Evolutionary conservation across 2,329 filamentous ascomycete species (phyloP).

Genomic region (Ascochyta lentis): DNA sequence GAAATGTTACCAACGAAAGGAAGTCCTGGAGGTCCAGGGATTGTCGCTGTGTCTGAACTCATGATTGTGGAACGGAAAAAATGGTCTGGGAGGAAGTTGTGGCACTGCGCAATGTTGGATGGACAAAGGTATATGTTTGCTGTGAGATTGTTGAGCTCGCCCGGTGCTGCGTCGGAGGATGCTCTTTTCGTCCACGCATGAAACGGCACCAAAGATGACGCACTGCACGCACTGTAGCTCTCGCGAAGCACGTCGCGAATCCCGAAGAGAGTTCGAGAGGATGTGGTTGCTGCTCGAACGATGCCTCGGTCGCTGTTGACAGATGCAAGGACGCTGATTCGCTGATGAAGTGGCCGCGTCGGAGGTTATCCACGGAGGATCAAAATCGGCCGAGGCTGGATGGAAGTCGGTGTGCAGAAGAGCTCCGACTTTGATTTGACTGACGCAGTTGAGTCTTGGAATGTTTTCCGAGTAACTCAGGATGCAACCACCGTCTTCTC

Average conservation of each 20-base stretch:
- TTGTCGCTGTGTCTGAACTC: conserved; percentile 48
- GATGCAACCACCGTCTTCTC: background rate
- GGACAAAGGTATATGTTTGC: background rate
- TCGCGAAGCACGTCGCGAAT: conserved; percentile 21
- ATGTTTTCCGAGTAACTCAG: background rate
- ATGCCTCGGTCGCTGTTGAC: conserved; percentile 31
- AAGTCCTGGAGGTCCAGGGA: conserved; percentile 69
- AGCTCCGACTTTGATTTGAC: background rate
- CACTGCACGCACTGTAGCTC: conserved; percentile 14
- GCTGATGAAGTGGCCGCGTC: conserved; percentile 2
- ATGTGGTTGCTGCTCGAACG: conserved; percentile 16
- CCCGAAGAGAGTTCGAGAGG: conserved; percentile 14
- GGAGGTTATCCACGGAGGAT: conserved; percentile 12
- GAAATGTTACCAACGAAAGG: conserved; percentile 71
- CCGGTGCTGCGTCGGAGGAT: conserved; percentile 8
- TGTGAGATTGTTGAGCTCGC: background rate
- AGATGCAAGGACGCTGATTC: conserved; percentile 21
- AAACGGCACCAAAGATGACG: conserved; percentile 20
- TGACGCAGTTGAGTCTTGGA: background rate
- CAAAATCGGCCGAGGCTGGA: conserved; percentile 11
- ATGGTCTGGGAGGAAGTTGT: conserved; percentile 20
- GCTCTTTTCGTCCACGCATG: conserved; percentile 2
- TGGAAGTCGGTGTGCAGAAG: background rate
- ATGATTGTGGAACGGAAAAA: conserved; percentile 14
- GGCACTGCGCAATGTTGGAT: background rate